A percentile compares a stretch with the other conserved stretches of the same genome.
phyloP scores from a whole-genome alignment of 2,329 filamentous ascomycete genomes.

The Sporothrix protearum region DNA sequence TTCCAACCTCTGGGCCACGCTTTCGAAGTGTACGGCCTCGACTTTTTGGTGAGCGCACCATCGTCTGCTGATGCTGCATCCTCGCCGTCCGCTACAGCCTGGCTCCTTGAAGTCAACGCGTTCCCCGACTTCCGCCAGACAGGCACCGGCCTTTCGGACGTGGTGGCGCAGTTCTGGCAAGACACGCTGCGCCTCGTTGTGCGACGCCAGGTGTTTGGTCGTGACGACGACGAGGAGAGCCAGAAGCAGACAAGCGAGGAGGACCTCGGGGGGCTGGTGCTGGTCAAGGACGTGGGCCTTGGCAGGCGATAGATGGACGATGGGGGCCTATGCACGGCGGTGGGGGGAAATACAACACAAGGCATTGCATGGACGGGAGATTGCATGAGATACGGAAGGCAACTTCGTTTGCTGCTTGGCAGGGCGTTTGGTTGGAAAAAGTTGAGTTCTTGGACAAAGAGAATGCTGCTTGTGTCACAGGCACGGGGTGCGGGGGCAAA shows the following conservation, averaged over 20 bases:
- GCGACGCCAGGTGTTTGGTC: conserved; percentile 58
- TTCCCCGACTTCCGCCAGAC: conserved; percentile 97
- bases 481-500: neutral
- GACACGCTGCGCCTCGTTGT: conserved; percentile 67
- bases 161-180: conserved; percentile 75
- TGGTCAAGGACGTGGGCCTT: conserved; percentile 53
- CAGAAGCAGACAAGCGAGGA: conserved; percentile 14
- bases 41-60: conserved; percentile 72
- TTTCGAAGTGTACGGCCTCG: conserved; percentile 88
- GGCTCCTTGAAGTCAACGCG: conserved; percentile 87
- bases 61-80: conserved; percentile 22
- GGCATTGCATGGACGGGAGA: neutral
- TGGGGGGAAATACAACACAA: neutral
- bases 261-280: conserved; percentile 42
- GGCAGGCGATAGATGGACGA: conserved; percentile 40
- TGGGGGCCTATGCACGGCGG: neutral
- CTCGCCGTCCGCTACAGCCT: conserved; percentile 50
- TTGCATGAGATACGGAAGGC: neutral
- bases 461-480: neutral
- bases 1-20: conserved; percentile 86
- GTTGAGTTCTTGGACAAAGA: neutral
- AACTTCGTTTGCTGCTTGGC: neutral
- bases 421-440: neutral
- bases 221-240: conserved; percentile 22
- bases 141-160: conserved; percentile 64